Base-by-base conservation (phyloP, 2,329 filamentous ascomycete genomes). In the Fusarium sp. region DNA sequence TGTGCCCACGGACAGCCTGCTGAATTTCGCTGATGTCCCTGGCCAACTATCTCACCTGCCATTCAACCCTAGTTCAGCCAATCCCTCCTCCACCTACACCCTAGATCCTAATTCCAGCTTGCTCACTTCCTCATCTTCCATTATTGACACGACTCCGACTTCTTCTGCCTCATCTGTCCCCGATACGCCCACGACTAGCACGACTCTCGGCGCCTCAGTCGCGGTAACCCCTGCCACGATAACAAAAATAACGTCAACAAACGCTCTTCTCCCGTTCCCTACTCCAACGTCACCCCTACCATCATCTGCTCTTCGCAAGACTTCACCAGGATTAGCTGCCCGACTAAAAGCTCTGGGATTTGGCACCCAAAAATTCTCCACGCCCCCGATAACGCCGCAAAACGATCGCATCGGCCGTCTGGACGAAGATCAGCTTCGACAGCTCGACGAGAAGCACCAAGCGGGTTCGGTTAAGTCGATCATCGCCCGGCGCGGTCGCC, bases 371-470 rank as follows among this genome's bases (percentile, higher is more conserved):
- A 83, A 82, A 70, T 82, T 83, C 65, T 75, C 81, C 70, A 78
- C 78, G 50, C 62, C 71, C 57, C 53, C 72, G 31, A 53, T 60
- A 25, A 65, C 75, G 20, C 73, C 80, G 29, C 76, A 79, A 55
- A 75, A 71, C 80, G 86, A 88, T 55, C 82, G 83, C 77, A 86
- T 93, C 76, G 92, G 92, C 73, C 90, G 92, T 67, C 89, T 94
- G 60, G 86, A 92, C 75, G 90, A 93, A 80, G 86, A 90, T 72
- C 91, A 93, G 76, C 86, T 94, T 64, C 88, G 89, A 74, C 86
- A 90, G 77, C 87, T 94, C 76, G 92, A 94, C 83, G 85, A 89
- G 73, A 88, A 89, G 66, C 90, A 93, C 79, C 87, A 87, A 73
- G 87, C 89, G 66, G 85, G 85, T 78, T 88, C 87, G 29, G 71